Evolutionary conservation across 2,329 filamentous ascomycete genomes (phyloP), one percentile per base, ranked within the genome.

Genomic region (Claviceps paspali): DNA sequence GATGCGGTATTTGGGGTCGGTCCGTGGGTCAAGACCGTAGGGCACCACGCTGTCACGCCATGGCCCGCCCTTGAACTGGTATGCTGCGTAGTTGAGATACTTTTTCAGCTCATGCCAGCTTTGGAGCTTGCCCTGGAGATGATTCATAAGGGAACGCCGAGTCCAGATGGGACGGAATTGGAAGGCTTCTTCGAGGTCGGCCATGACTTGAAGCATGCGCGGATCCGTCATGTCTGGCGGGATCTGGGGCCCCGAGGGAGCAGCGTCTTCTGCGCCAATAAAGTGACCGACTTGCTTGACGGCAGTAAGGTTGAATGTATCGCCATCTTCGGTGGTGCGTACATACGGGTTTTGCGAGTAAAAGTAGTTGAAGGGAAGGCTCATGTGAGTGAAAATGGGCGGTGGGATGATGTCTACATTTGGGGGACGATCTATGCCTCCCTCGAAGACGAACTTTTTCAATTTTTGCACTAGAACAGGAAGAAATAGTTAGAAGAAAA

Each of bases 21-120:
- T 70, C 26, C 91, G 75, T 3, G 91, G 91, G 52, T 98, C 91
- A 15, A 93, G 59, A 8, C 88, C 88, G 55, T 87, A 91, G 33
- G 72, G 76, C 44, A 95, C 75, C 38, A 95, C 76, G 3, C 82
- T 79, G 55, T 96, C 87, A 44, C 85, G 74, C 81, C 85, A 98
- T 0, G 91, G 87, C 0, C 91, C 91, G 17, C 82, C 85, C 41
- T 82, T 80, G 66, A 96, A 95, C 58, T 87, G 84, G 60, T 94
- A 98, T 7, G 82, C 86, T 4, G 84, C 76, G 49, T 91, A 88
- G 44, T 85, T 81, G 36, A 87, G 72, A 33, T 82, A 82, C 51
- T 80, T 72, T 49, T 84, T 81, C 42, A 94, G 57, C 29, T 70
- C 59, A 40, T 70, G 70, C 53, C 65, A 73, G 41, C 67, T 64